Conservation (phyloP, 208 protist genomes). For the Trypanosoma rangeli region DNA sequence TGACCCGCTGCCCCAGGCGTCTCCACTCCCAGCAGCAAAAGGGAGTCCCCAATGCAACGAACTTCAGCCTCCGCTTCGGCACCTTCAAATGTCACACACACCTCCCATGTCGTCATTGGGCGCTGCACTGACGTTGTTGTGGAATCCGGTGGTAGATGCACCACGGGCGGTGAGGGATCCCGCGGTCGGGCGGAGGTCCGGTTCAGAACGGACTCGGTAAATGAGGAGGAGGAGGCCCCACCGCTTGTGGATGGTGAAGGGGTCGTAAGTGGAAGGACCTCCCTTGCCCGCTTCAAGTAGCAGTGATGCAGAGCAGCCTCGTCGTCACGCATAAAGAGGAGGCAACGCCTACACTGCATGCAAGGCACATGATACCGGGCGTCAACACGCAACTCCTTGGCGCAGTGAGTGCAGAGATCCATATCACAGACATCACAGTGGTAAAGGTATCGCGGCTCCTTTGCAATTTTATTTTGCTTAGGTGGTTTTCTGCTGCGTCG, state of each 20-base stretch:
- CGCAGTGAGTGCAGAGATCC: slow-evolving; percentile 69
- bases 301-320: slow-evolving; percentile 50
- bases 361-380: slow-evolving; percentile 81
- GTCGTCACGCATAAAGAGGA: slow-evolving; percentile 38
- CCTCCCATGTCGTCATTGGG: slow-evolving; percentile 25
- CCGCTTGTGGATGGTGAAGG: slow-evolving; percentile 12
- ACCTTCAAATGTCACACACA: slow-evolving; percentile 29
- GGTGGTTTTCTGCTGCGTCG: slow-evolving; percentile 12
- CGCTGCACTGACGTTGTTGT: neutral
- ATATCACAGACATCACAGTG: slow-evolving; percentile 67
- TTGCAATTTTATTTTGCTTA: slow-evolving; percentile 1
- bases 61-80: slow-evolving; percentile 12
- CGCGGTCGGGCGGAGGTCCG: neutral
- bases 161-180: slow-evolving; percentile 1
- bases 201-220: slow-evolving; percentile 9
- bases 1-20: slow-evolving; percentile 4
- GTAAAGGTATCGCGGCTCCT: slow-evolving; percentile 35
- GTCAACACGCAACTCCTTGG: slow-evolving; percentile 47
- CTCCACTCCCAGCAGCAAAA: slow-evolving; percentile 12
- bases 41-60: slow-evolving; percentile 16
- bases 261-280: neutral
- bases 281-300: slow-evolving; percentile 16
- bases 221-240: slow-evolving; percentile 12
- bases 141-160: neutral
- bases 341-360: slow-evolving; percentile 67